Evolutionary conservation across 1,284 basidiomycete genomes (phyloP), one percentile per base, ranked within the genome.

Genomic region (Tranzscheliella williamsii): DNA sequence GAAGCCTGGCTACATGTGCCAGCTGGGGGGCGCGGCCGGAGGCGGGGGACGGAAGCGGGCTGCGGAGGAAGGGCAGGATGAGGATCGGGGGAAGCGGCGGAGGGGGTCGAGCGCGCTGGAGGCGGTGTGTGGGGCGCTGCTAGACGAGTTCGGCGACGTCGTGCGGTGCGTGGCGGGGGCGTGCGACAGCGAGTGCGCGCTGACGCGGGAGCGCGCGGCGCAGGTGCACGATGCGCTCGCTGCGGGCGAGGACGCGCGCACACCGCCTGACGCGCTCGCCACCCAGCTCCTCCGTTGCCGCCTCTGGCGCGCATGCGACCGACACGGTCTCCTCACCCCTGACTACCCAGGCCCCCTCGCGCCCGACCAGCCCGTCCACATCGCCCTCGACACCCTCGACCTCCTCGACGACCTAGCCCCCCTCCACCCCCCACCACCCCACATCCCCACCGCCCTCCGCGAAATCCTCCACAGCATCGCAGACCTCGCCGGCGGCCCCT

Each of bases 371-470:
- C 48, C 49, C n/a, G 35, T 63, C 8, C 60, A 57, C 24, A 49
- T 63, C 20, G 60, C 53, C 6, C 46, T 63, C 13, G 53, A 57
- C 23, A 53, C 53, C 26, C 42, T 63, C 8, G 60, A 63, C 29
- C 31, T 63, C 38, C 50, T 63, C 17, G 60, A 63, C 15, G 60
- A 63, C n/a, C 42, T 57, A 6, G 38, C 11, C 12, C 13, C 8
- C 32, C 13, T 34, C 32, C 11, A 34, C 9, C 8, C 32, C 18
- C 11, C 8, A 9, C 13, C 13, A 8, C 11, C 8, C 32, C 11
- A n/a, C n/a, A 18, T 34, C 11, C 21, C 13, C 5, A 42, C 42
- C 9, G 49, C 53, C 13, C 22, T 63, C 4, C 23, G 24, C 16
- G 39, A 34, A 20, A 49, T 63, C 4, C 31, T 42, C 4, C 30